Evolutionary conservation across 2,329 filamentous ascomycete genomes (phyloP).

Genomic region (Septoria linicola): DNA sequence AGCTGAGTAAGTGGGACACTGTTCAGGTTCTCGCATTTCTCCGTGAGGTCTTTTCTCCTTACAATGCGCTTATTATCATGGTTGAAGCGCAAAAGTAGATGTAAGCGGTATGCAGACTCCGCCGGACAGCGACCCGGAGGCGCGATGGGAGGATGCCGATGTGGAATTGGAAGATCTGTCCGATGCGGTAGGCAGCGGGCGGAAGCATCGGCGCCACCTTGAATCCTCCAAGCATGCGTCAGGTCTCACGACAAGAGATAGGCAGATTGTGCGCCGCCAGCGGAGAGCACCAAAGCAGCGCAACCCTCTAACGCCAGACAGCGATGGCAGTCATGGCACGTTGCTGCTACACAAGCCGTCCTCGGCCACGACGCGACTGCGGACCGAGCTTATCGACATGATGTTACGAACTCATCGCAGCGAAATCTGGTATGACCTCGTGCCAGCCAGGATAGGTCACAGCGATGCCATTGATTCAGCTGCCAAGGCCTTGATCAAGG

Average conservation of each 20-base stretch:
- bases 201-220: slow-evolving; percentile 11
- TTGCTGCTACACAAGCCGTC: slow-evolving; percentile 18
- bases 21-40: neutral
- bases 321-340: neutral
- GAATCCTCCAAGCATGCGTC: slow-evolving; percentile 5
- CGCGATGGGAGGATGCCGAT: slow-evolving; percentile 8
- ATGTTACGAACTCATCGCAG: slow-evolving; percentile 19
- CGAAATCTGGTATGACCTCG: slow-evolving; percentile 21
- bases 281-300: slow-evolving; percentile 2
- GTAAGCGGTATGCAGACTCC: slow-evolving; percentile 16
- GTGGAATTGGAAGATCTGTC: neutral
- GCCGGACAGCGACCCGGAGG: slow-evolving; percentile 19
- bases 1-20: neutral
- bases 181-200: slow-evolving; percentile 1
- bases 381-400: slow-evolving; percentile 18
- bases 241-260: slow-evolving; percentile 1
- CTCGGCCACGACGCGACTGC: slow-evolving; percentile 16
- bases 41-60: neutral
- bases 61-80: neutral
- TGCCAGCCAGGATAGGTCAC: slow-evolving; percentile 20
- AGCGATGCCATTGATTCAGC: slow-evolving; percentile 20
- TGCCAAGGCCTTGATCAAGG: slow-evolving; percentile 21
- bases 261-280: slow-evolving; percentile 12
- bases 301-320: slow-evolving; percentile 9
- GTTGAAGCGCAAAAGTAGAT: neutral